phyloP scores from a whole-genome alignment of 768 basidiomycete genomes.

The Tulasnella sp. region DNA sequence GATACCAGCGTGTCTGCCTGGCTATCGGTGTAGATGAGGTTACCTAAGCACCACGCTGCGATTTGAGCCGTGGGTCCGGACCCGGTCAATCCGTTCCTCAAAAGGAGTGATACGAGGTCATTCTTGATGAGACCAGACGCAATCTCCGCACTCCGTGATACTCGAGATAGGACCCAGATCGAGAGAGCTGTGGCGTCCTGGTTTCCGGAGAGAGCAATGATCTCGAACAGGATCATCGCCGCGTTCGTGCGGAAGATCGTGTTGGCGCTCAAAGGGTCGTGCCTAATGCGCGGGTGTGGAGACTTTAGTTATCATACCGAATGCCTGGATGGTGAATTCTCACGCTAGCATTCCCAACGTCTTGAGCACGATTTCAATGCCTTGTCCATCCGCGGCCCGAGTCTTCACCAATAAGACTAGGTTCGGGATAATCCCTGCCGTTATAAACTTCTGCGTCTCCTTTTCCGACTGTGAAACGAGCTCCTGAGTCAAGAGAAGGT shows the following conservation, averaged over 20 bases:
- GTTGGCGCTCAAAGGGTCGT: constrained; percentile 16
- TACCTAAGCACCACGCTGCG: constrained; percentile 16
- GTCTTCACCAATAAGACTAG: constrained; percentile 8
- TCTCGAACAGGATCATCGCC: constrained; percentile 3
- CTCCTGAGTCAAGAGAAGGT: constrained; percentile 9
- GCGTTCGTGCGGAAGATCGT: constrained; percentile 14
- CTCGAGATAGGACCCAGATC: constrained; percentile 12
- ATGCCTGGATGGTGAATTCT: background rate
- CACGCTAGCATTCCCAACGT: constrained; percentile 13
- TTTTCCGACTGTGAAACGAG: constrained; percentile 3
- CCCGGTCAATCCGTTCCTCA: constrained; percentile 5
- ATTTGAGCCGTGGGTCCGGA: background rate
- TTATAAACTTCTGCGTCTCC: constrained; percentile 12
- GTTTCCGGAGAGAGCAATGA: constrained; percentile 2
- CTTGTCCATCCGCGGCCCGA: constrained; percentile 8
- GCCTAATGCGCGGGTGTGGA: no score
- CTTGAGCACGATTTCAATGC: constrained; percentile 12
- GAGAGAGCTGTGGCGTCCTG: constrained; percentile 7
- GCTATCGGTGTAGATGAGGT: constrained; percentile 10
- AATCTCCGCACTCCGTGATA: constrained; percentile 14
- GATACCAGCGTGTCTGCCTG: constrained; percentile 6
- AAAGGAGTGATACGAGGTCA: constrained; percentile 6
- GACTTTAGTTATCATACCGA: no score
- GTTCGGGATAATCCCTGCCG: constrained; percentile 12
- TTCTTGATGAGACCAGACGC: constrained; percentile 14